Base-by-base conservation (phyloP, 176 grass and related monocot species). In the Eragrostis nindensis region DNA sequence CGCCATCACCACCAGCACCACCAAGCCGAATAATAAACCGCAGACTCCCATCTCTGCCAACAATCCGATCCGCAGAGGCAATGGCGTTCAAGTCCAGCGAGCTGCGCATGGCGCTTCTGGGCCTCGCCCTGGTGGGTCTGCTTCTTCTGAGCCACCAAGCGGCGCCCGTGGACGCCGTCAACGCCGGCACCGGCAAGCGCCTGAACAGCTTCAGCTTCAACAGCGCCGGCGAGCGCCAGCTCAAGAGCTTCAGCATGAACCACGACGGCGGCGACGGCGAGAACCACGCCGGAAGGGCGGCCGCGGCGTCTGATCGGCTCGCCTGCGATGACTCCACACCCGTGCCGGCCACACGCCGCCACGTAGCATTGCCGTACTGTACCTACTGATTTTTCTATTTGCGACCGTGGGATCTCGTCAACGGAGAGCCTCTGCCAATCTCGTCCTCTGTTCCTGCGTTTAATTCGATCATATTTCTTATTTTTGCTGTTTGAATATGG, bases 181-280 rank as follows among this genome's bases (percentile, higher is more conserved):
- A 0, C 54, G 54, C 32, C 74, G 32, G 2, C 68, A 0, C 3
- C 52, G 32, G n/a, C 45, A 39, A 30, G 82, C 38, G 24, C 12
- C 36, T 9, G 47, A 29, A 9, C 48, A 89, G 87, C 87, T 89
- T 89, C 78, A 76, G 66, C 87, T 41, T 89, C 27, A 85, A 71
- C 77, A 1, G 1, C 61, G 62, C 18, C 38, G 70, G 70, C 38
- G 71, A 70, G 25, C 76, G 76, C 82, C 24, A 18, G 8, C 44
- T 71, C 27, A 56, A 16, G 9, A 89, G 87, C 87, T 85, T 89
- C 82, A 89, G 82, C 87, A 85, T 89, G 77, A 84, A 85, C 52
- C 10, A 11, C 15, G 49, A 22, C 55, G 0, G 0, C 3, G 24
- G 3, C 6, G 2, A 62, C 1, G 0, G 0, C 4, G 30, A 80